Conservation (phyloP, 805 yeast genomes). For the Metschnikowia amazonensis region DNA sequence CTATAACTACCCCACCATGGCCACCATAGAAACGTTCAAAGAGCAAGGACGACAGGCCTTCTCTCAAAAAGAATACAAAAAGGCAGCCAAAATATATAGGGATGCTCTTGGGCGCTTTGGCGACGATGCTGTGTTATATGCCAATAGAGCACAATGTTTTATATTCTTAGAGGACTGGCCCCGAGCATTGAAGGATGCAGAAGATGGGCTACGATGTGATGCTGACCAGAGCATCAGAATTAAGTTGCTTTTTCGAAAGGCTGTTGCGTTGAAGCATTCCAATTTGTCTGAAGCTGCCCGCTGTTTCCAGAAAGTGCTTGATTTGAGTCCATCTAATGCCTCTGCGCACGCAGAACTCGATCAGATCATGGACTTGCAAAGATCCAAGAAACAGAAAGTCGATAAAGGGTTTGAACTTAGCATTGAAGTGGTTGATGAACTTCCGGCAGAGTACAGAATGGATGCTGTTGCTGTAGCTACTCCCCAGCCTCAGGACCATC, state of each 20-base stretch:
- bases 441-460: constrained; percentile 32
- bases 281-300: constrained; percentile 22
- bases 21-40: constrained; percentile 31
- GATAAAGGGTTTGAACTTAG: constrained; percentile 21
- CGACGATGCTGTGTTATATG: constrained; percentile 50
- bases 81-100: constrained; percentile 53
- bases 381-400: constrained; percentile 13
- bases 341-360: constrained; percentile 37
- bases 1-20: constrained; percentile 8
- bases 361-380: constrained; percentile 2
- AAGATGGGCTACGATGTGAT: constrained; percentile 41
- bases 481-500: not conserved
- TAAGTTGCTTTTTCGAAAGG: constrained; percentile 53
- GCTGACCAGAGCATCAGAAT: constrained; percentile 31
- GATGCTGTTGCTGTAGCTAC: not conserved
- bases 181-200: constrained; percentile 48
- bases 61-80: constrained; percentile 37
- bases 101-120: constrained; percentile 52
- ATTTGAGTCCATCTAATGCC: constrained; percentile 39
- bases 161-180: constrained; percentile 48
- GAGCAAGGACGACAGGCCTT: constrained; percentile 54
- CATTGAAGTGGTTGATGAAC: constrained; percentile 38
- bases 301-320: constrained; percentile 35
- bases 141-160: constrained; percentile 70
- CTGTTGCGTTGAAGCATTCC: constrained; percentile 36